These are phyloP conservation scores for Pestalotiopsis sp. DNA, from an alignment of 2,329 filamentous ascomycete species.

Conservation along the genomic window DNA sequence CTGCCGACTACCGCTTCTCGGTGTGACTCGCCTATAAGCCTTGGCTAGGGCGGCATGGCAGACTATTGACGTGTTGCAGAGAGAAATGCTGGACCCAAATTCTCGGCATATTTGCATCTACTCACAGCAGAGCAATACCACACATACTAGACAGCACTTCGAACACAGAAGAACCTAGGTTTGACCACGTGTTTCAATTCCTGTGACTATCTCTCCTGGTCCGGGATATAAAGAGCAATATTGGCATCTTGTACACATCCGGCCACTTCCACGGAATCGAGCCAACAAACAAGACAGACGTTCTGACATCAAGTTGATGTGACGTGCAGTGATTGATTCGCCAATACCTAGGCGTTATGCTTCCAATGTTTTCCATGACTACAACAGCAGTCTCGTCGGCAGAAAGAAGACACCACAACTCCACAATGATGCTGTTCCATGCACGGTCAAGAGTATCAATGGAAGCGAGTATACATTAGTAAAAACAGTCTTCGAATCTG, in stretches of 20 bases:
- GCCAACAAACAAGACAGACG: background rate
- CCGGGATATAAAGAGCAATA: background rate
- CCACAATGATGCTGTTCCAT: conserved; percentile 1
- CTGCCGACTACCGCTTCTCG: background rate
- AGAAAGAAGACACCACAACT: background rate
- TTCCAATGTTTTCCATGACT: background rate
- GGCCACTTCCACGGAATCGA: background rate
- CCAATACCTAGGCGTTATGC: background rate
- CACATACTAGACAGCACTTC: background rate
- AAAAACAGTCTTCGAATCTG: background rate
- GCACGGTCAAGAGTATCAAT: conserved; percentile 1
- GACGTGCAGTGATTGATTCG: background rate
- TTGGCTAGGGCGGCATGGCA: background rate
- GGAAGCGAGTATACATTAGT: conserved; percentile 4
- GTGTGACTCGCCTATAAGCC: background rate
- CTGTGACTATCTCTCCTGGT: background rate
- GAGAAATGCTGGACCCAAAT: background rate
- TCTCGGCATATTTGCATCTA: background rate
- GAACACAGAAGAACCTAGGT: background rate
- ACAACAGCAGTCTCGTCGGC: background rate
- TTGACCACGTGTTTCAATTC: background rate
- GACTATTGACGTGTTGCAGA: background rate
- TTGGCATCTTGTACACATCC: background rate
- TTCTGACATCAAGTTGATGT: background rate
- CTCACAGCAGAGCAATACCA: background rate